phyloP scores from a whole-genome alignment of 2,329 filamentous ascomycete genomes.

The Claviceps sp. region DNA sequence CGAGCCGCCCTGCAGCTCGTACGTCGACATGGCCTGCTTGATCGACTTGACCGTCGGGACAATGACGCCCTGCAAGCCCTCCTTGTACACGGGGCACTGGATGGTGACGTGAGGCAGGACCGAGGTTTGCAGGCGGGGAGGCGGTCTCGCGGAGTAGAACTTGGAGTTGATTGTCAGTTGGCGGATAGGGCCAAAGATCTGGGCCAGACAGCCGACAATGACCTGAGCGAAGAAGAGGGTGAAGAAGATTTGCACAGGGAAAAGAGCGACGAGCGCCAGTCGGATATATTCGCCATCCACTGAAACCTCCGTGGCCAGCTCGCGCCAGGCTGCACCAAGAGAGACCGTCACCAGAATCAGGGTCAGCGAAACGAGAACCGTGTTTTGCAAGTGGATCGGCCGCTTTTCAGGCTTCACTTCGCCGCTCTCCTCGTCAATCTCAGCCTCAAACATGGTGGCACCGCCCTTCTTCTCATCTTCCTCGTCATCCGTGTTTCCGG shows the following conservation, averaged over 20 bases:
- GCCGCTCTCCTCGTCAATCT: constrained; percentile 61
- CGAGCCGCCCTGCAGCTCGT: constrained; percentile 65
- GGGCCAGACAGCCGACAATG: constrained; percentile 60
- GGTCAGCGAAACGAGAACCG: constrained; percentile 53
- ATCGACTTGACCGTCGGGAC: constrained; percentile 64
- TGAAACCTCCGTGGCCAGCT: constrained; percentile 54
- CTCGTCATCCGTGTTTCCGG: constrained; percentile 40
- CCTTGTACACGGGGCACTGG: constrained; percentile 81
- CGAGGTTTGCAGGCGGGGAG: constrained; percentile 42
- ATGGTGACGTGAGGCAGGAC: constrained; percentile 63
- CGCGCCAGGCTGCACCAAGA: constrained; percentile 55
- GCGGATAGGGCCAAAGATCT: constrained; percentile 61
- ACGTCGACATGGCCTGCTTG: constrained; percentile 64
- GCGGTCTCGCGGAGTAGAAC: constrained; percentile 65
- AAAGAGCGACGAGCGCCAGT: constrained; percentile 50
- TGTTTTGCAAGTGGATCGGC: constrained; percentile 56
- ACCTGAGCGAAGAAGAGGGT: constrained; percentile 72
- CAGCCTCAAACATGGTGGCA: constrained; percentile 31
- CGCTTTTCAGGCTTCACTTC: constrained; percentile 51
- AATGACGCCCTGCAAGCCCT: constrained; percentile 63
- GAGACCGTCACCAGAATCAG: constrained; percentile 51
- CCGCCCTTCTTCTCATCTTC: constrained; percentile 35
- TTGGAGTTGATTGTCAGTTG: constrained; percentile 66
- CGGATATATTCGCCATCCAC: constrained; percentile 51
- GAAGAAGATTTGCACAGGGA: constrained; percentile 66